phyloP scores from a whole-genome alignment of 2,329 filamentous ascomycete genomes.

The Tothia fuscella region DNA sequence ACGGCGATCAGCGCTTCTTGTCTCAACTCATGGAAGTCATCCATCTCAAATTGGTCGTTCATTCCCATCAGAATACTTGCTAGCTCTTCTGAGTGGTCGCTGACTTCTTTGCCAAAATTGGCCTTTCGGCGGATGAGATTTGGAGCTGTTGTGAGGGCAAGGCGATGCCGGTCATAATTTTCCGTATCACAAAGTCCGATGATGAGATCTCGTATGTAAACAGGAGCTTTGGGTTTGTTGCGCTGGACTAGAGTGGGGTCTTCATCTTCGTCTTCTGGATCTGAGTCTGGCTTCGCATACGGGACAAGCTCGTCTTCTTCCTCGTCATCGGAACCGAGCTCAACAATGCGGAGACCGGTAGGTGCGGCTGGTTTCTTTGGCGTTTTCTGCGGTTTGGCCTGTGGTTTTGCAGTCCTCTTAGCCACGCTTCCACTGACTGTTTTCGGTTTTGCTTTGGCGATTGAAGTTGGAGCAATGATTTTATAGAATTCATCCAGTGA shows the following conservation, averaged over 20 bases:
- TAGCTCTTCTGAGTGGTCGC: constrained; percentile 71
- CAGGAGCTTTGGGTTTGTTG: constrained; percentile 71
- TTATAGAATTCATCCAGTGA: constrained; percentile 37
- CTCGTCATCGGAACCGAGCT: constrained; percentile 40
- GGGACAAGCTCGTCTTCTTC: constrained; percentile 55
- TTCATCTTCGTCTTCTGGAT: constrained; percentile 83
- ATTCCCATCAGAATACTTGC: constrained; percentile 65
- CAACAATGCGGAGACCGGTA: constrained; percentile 31
- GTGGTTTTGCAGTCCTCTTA: background rate
- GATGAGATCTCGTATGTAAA: constrained; percentile 72
- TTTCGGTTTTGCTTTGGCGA: background rate
- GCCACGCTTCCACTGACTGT: background rate
- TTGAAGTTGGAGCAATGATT: background rate
- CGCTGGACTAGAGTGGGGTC: constrained; percentile 78
- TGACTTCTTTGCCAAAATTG: constrained; percentile 77
- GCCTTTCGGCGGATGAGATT: constrained; percentile 77
- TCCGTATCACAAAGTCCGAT: constrained; percentile 67
- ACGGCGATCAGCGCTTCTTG: constrained; percentile 74
- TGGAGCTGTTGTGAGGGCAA: constrained; percentile 68
- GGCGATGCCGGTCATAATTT: constrained; percentile 69
- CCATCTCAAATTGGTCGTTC: constrained; percentile 74
- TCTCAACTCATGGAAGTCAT: constrained; percentile 62
- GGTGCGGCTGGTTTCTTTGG: background rate
- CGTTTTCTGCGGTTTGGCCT: background rate
- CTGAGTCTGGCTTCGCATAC: constrained; percentile 78